Conservation (phyloP, 257 asterid genomes). For the Gardenia jasminoides region DNA sequence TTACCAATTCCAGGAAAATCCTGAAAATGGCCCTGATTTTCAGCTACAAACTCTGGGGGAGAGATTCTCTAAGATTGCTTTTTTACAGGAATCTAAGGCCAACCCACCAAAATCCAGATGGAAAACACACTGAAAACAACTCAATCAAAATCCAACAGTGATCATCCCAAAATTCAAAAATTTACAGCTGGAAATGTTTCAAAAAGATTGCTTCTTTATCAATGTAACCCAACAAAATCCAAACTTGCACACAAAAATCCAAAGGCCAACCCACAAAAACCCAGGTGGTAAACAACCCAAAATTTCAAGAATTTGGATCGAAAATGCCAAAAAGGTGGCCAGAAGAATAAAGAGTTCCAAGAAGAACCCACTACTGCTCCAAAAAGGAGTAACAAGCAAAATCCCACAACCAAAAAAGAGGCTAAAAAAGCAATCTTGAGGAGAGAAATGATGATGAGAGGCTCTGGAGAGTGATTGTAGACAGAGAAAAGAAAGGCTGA, state of each 20-base stretch:
- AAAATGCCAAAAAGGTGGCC: slow-evolving; percentile 1
- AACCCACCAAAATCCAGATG: neutral
- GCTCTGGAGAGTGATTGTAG: slow-evolving; percentile 15
- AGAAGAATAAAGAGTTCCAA: neutral
- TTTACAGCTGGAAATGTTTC: neutral
- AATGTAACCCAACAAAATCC: neutral
- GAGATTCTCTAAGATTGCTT: neutral
- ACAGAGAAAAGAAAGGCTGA: slow-evolving; percentile 21
- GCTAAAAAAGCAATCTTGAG: neutral
- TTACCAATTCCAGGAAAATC: slow-evolving; percentile 4
- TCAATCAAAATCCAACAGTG: neutral
- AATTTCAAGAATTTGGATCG: neutral
- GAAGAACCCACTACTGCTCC: neutral
- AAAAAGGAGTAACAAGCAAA: neutral
- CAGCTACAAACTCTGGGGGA: neutral
- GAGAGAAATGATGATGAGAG: neutral
- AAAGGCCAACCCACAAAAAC: neutral
- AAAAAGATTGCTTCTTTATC: neutral
- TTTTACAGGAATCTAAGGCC: neutral
- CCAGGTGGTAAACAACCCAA: neutral
- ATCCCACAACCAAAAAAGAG: neutral
- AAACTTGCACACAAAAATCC: neutral
- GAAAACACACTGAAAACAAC: neutral
- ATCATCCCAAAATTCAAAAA: neutral
- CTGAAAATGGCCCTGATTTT: slow-evolving; percentile 11